Evolutionary conservation across 345 rosid species (phyloP).

Genomic region (Turritis glabra): DNA sequence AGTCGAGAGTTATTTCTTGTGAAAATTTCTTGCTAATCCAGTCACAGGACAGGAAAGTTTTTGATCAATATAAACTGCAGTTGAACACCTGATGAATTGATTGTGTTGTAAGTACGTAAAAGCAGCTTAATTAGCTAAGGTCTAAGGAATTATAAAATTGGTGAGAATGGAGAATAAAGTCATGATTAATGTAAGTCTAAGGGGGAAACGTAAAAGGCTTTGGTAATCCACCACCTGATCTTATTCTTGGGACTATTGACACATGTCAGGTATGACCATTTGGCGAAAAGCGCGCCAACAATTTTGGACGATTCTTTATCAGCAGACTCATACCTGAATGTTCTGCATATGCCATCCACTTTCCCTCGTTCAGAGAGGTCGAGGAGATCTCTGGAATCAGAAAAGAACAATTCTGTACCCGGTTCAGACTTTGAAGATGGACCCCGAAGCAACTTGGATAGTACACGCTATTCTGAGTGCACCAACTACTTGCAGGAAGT

Average conservation of each 20-base stretch:
- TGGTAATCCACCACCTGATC: conserved; percentile 19
- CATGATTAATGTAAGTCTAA: neutral
- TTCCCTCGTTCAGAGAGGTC: conserved; percentile 95
- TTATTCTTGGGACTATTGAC: conserved; percentile 32
- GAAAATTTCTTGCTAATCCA: neutral
- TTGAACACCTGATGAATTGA: conserved; percentile 15
- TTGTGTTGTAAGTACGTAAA: conserved; percentile 11
- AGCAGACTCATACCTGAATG: conserved; percentile 95
- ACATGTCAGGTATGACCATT: conserved; percentile 82
- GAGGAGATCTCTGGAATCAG: conserved; percentile 60
- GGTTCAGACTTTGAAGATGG: conserved; percentile 69
- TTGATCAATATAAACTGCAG: conserved; percentile 10
- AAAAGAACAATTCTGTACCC: conserved; percentile 50
- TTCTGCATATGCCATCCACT: conserved; percentile 92
- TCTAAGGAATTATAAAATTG: neutral
- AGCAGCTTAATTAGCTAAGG: conserved; percentile 3
- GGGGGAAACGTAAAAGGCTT: neutral
- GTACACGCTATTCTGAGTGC: conserved; percentile 73
- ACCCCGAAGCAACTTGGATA: conserved; percentile 88
- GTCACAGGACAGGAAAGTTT: neutral
- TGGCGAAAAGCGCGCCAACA: conserved; percentile 96
- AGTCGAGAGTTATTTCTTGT: neutral
- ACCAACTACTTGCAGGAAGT: conserved; percentile 88
- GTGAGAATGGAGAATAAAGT: neutral
- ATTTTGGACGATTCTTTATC: conserved; percentile 97